A percentile compares a stretch with the other conserved stretches of the same genome.
Conservation (phyloP, 2,329 filamentous ascomycete species). For the Curvularia spicifera region DNA sequence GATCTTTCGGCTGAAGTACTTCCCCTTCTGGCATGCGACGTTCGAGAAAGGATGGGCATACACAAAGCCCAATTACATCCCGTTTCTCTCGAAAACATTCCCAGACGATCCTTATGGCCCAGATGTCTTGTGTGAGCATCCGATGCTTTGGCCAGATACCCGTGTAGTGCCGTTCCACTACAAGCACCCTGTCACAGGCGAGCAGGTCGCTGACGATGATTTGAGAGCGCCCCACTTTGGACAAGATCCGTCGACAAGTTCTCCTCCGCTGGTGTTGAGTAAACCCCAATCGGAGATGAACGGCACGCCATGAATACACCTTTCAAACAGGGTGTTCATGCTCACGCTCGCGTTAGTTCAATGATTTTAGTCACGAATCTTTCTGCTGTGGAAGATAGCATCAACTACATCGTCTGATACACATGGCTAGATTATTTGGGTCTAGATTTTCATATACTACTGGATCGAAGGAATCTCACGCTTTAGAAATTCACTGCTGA, state of each 20-base stretch:
- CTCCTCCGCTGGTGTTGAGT: conserved; percentile 53
- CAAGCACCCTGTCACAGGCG: conserved; percentile 58
- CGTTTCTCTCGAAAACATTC: conserved; percentile 57
- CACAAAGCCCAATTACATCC: conserved; percentile 61
- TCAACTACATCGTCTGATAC: background rate
- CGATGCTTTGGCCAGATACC: conserved; percentile 64
- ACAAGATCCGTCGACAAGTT: conserved; percentile 49
- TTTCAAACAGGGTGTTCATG: conserved; percentile 22
- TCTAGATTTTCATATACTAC: background rate
- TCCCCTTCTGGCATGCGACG: conserved; percentile 63
- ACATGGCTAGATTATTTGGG: background rate
- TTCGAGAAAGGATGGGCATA: conserved; percentile 62
- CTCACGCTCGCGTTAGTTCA: background rate
- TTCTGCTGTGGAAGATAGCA: background rate
- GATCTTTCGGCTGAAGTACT: conserved; percentile 61
- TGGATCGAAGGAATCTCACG: background rate
- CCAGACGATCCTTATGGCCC: conserved; percentile 60
- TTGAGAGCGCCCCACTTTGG: conserved; percentile 58
- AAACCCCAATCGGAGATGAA: conserved; percentile 30
- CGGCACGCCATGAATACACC: background rate
- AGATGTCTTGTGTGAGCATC: conserved; percentile 61
- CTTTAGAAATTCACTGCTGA: background rate
- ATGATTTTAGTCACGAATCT: background rate
- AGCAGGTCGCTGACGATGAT: conserved; percentile 55
- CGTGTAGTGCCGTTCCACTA: conserved; percentile 63